Conservation (phyloP, 2,329 filamentous ascomycete species). For the Microsporum audouinii region DNA sequence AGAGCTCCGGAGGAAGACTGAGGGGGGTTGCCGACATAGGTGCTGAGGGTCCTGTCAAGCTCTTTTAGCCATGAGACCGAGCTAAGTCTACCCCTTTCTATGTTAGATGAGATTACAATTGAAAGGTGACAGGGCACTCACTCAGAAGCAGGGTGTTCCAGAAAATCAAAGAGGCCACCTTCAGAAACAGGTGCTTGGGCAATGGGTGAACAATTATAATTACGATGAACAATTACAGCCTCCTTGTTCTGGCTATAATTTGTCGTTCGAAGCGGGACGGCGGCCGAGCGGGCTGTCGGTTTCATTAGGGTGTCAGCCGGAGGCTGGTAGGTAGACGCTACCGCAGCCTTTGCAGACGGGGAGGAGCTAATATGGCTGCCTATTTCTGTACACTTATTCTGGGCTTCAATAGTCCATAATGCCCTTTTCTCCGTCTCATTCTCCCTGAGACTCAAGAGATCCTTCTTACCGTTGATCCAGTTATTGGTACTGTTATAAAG, state of each 20-base stretch:
- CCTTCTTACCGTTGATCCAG: too few relatives aligned
- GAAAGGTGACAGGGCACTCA: not conserved
- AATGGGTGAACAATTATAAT: not conserved
- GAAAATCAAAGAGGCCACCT: not conserved
- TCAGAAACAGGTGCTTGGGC: not conserved
- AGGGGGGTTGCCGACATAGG: not conserved
- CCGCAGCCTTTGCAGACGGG: too few relatives aligned
- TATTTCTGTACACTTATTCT: not conserved
- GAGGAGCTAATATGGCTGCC: not conserved
- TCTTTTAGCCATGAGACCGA: too few relatives aligned
- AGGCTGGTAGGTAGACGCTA: too few relatives aligned
- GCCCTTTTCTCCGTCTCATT: not conserved
- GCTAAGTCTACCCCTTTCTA: too few relatives aligned
- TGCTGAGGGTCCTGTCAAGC: too few relatives aligned
- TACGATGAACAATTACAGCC: not conserved
- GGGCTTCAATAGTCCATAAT: not conserved
- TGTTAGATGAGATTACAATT: too few relatives aligned
- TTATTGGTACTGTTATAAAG: too few relatives aligned
- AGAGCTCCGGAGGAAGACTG: not conserved
- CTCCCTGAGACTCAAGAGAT: not conserved
- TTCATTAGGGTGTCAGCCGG: too few relatives aligned
- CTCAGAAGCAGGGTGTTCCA: not conserved
- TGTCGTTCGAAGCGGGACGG: too few relatives aligned
- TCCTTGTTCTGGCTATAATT: too few relatives aligned
- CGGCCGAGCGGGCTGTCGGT: too few relatives aligned